phyloP scores from a whole-genome alignment of 495 filamentous ascomycete species.

The Penicillium antarcticum region DNA sequence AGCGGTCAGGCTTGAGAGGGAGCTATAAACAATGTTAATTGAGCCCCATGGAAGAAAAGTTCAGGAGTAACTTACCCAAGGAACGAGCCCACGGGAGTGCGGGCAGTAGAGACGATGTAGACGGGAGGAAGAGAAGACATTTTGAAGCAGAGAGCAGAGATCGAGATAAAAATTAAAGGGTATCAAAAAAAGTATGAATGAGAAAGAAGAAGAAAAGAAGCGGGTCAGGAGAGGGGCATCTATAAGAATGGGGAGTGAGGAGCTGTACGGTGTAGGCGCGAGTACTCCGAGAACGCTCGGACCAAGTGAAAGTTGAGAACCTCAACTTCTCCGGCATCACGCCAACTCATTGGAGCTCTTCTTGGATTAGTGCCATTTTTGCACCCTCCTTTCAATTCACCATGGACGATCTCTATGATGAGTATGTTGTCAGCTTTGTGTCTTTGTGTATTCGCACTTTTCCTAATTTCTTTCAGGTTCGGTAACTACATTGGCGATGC shows the following conservation, averaged over 20 bases:
- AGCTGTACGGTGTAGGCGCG: conserved; percentile 33
- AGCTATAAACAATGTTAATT: conserved; percentile 45
- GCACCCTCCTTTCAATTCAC: conserved; percentile 16
- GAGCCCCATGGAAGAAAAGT: conserved; percentile 13
- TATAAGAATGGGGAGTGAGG: conserved; percentile 24
- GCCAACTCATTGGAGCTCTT: conserved; percentile 14
- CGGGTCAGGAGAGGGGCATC: conserved; percentile 6
- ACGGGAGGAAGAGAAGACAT: conserved; percentile 70
- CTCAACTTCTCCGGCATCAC: conserved; percentile 20
- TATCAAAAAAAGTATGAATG: not conserved
- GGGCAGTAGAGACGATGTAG: conserved; percentile 89
- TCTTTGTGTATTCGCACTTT: not conserved
- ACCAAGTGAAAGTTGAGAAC: conserved; percentile 21
- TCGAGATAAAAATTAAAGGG: not conserved
- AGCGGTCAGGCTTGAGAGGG: conserved; percentile 80
- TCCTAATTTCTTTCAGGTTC: conserved; percentile 55
- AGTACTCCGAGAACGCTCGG: conserved; percentile 27
- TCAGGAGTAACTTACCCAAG: conserved; percentile 61
- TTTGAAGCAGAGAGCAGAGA: not conserved
- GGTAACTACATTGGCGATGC: conserved; percentile 95
- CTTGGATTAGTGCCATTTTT: not conserved
- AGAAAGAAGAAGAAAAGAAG: conserved; percentile 7
- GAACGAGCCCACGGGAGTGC: conserved; percentile 91
- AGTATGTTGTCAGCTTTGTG: conserved; percentile 47
- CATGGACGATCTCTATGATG: conserved; percentile 85